These are phyloP conservation scores for Penicillium canariense DNA, from an alignment of 495 filamentous ascomycete species.

Conservation along the genomic window DNA sequence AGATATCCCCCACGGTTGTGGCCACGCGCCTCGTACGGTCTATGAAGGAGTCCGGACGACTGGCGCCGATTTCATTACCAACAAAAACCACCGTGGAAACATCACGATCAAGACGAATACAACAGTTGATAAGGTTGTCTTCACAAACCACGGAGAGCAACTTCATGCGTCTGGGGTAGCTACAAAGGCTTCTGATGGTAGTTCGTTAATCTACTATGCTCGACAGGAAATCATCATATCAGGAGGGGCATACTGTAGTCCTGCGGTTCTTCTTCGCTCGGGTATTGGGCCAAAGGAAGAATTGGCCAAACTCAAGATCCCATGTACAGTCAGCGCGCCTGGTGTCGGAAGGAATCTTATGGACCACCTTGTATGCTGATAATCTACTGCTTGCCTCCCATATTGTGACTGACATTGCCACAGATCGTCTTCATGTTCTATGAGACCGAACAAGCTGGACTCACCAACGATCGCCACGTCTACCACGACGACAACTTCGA, in stretches of 20 bases:
- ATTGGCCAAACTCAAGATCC: slow-evolving; percentile 45
- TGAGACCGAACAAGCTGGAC: slow-evolving; percentile 40
- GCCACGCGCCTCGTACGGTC: slow-evolving; percentile 50
- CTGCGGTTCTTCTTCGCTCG: slow-evolving; percentile 54
- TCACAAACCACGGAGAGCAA: slow-evolving; percentile 17
- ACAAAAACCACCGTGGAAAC: slow-evolving; percentile 34
- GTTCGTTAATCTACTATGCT: slow-evolving; percentile 29
- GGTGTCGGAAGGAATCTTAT: slow-evolving; percentile 56
- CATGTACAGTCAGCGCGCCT: slow-evolving; percentile 45
- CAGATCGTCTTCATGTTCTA: slow-evolving; percentile 44
- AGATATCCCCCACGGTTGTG: slow-evolving; percentile 48
- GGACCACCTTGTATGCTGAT: slow-evolving; percentile 45
- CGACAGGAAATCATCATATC: slow-evolving; percentile 52
- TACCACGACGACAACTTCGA: slow-evolving; percentile 39
- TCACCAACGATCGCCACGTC: slow-evolving; percentile 43
- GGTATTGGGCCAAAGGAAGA: slow-evolving; percentile 54
- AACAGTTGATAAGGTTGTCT: slow-evolving; percentile 36
- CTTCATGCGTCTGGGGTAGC: slow-evolving; percentile 29
- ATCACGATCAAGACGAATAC: slow-evolving; percentile 38
- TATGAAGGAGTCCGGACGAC: slow-evolving; percentile 50
- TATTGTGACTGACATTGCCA: neutral
- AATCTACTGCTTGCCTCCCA: neutral
- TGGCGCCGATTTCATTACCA: slow-evolving; percentile 45
- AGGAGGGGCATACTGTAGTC: slow-evolving; percentile 55
- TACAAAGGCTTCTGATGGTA: slow-evolving; percentile 24